Evolutionary conservation across 352 stramenopile species (phyloP).

Genomic region (Globisporangium heterothallicum): DNA sequence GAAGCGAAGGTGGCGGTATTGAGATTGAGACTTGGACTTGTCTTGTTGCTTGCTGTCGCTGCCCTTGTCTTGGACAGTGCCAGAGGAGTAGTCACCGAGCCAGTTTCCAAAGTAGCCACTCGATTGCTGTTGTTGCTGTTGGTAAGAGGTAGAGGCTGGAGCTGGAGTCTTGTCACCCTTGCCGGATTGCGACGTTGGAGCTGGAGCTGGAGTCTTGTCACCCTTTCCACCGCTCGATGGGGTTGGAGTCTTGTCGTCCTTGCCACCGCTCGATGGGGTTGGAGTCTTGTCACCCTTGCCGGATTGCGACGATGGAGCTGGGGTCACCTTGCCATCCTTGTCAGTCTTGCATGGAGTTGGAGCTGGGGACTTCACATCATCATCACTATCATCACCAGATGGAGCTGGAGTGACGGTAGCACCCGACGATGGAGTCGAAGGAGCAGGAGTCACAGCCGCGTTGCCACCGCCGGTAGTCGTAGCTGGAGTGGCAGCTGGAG

Average conservation of each 20-base stretch:
- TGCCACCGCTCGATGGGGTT: background rate
- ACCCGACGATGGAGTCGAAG: background rate
- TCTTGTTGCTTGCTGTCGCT: background rate
- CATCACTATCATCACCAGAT: background rate
- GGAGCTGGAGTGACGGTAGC: background rate
- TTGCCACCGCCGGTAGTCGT: background rate
- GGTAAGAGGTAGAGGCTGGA: slow-evolving; percentile 1
- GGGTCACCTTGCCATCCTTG: background rate
- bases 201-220: background rate
- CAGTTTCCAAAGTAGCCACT: slow-evolving; percentile 13
- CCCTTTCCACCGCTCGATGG: background rate
- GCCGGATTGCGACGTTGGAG: no score
- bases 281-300: background rate
- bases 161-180: slow-evolving; percentile 3
- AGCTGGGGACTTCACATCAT: slow-evolving; percentile 1
- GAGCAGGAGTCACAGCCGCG: background rate
- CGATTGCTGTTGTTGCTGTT: slow-evolving; percentile 9
- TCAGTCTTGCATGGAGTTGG: background rate
- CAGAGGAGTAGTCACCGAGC: slow-evolving; percentile 8
- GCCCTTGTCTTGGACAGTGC: slow-evolving; percentile 8
- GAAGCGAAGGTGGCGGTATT: slow-evolving; percentile 14
- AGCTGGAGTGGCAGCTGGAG: background rate
- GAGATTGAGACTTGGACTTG: slow-evolving; percentile 10
- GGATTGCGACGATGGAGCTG: background rate
- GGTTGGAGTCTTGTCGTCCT: background rate